Evolutionary conservation across 257 asterid species (phyloP).

Genomic region (Penstemon davidsonii): DNA sequence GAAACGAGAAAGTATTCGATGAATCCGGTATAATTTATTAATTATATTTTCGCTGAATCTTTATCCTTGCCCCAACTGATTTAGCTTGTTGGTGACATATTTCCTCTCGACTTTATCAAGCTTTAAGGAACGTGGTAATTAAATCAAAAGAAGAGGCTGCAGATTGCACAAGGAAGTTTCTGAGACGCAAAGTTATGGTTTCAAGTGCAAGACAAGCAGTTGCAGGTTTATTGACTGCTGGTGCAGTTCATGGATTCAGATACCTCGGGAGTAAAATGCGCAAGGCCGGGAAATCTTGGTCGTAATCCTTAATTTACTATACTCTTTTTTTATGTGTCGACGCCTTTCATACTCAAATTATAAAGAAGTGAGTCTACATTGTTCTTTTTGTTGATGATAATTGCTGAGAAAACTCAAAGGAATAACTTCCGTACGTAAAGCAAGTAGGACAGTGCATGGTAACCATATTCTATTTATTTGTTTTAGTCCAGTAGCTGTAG

Average conservation of each 20-base stretch:
- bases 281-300: constrained; percentile 83
- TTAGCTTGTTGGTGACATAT: too few species aligned
- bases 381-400: too few species aligned
- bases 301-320: constrained; percentile 9
- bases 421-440: too few species aligned
- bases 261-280: constrained; percentile 71
- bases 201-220: constrained; percentile 90
- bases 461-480: too few species aligned
- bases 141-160: constrained; percentile 73
- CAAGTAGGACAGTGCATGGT: too few species aligned
- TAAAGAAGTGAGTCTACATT: too few species aligned
- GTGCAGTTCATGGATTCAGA: constrained; percentile 65
- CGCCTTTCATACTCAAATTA: too few species aligned
- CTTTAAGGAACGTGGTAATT: constrained; percentile 36
- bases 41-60: too few species aligned
- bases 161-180: constrained; percentile 52
- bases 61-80: too few species aligned
- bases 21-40: constrained; percentile 42
- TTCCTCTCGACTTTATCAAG: neutral
- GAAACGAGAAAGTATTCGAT: constrained; percentile 41
- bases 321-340: neutral
- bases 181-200: constrained; percentile 76
- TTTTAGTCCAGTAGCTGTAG: too few species aligned
- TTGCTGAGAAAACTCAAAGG: too few species aligned
- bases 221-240: constrained; percentile 84